A percentile compares a stretch with the other conserved stretches of the same genome.
phyloP scores from a whole-genome alignment of 495 filamentous ascomycete species.

The Xylaria scruposa region DNA sequence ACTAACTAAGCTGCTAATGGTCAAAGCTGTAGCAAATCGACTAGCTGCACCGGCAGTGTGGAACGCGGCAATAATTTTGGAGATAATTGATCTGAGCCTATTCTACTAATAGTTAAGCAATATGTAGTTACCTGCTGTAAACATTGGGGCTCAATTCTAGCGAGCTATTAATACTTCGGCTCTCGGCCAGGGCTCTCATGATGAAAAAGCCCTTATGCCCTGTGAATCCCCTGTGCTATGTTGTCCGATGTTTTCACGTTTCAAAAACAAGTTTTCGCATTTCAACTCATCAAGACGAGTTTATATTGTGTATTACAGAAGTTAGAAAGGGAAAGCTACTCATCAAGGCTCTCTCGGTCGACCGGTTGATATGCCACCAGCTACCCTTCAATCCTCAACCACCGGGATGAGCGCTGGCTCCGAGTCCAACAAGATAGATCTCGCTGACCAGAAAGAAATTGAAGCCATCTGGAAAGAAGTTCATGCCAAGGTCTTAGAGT shows the following conservation, averaged over 20 bases:
- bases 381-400: conserved; percentile 32
- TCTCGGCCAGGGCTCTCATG: conserved; percentile 4
- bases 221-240: neutral
- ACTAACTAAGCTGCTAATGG: conserved; percentile 1
- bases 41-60: neutral
- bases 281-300: neutral
- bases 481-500: conserved; percentile 44
- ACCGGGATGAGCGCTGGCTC: conserved; percentile 32
- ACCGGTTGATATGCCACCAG: conserved; percentile 32
- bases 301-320: conserved; percentile 4
- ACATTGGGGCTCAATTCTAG: conserved; percentile 15
- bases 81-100: neutral
- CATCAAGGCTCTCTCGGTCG: neutral
- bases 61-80: conserved; percentile 8
- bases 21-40: neutral
- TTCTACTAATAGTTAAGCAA: conserved; percentile 6
- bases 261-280: neutral
- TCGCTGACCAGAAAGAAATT: conserved; percentile 47
- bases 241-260: neutral
- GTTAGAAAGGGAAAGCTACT: neutral
- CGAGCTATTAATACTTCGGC: conserved; percentile 17
- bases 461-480: conserved; percentile 49
- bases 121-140: neutral
- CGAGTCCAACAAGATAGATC: conserved; percentile 35
- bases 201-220: neutral